phyloP scores from a whole-genome alignment of 2,329 filamentous ascomycete genomes.

The Trichophyton schoenleinii region DNA sequence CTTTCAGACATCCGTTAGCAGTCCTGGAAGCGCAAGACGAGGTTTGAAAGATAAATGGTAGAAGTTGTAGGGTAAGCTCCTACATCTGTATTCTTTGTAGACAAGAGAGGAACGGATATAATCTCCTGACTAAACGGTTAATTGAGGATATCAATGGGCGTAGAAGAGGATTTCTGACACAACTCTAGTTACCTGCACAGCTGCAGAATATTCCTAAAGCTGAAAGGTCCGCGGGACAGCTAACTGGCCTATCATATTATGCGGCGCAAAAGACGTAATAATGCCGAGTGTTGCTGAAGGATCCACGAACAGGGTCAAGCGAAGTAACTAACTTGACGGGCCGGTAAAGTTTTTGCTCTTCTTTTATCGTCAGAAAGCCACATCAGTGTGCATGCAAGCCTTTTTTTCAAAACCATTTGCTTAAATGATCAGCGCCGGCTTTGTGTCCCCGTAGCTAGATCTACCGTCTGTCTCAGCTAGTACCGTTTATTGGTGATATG shows the following conservation, averaged over 20 bases:
- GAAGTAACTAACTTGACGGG: neutral
- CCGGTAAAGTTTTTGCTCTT: neutral
- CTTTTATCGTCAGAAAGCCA: neutral
- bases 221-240: neutral
- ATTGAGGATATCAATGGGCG: neutral
- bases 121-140: neutral
- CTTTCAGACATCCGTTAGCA: neutral
- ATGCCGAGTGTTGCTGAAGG: neutral
- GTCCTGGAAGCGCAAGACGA: neutral
- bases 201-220: neutral
- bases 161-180: neutral
- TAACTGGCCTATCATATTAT: neutral
- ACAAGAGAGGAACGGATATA: neutral
- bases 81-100: neutral
- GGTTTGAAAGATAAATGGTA: neutral
- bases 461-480: neutral
- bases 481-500: too few species aligned
- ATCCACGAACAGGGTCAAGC: neutral
- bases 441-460: neutral
- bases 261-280: neutral
- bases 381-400: neutral
- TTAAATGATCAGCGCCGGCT: neutral
- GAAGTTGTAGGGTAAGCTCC: neutral
- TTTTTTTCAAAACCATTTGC: neutral
- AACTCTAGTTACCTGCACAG: neutral